Conservation (phyloP, 352 stramenopile species). For the Pythium rhizo-oryzae region DNA sequence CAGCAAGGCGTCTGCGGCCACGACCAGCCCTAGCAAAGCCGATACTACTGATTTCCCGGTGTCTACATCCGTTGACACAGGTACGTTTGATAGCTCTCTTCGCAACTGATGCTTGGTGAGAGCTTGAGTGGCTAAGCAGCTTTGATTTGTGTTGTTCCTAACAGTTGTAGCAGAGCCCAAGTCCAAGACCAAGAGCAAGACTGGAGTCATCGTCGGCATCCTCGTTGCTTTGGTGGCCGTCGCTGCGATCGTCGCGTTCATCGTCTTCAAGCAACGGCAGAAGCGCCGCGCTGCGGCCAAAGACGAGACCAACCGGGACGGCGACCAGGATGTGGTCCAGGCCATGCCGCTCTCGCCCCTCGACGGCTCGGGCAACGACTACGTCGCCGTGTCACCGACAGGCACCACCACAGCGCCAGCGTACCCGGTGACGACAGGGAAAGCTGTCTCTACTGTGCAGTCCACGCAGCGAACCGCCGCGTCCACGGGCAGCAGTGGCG, state of each 20-base stretch:
- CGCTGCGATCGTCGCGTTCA: background rate
- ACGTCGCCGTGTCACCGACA: background rate
- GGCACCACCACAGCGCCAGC: background rate
- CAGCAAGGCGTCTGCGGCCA: background rate
- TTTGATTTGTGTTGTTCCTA: background rate
- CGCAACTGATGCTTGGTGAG: background rate
- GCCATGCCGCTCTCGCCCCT: conserved; percentile 5
- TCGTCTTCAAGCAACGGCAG: background rate
- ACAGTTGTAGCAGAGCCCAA: background rate
- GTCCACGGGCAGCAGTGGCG: background rate
- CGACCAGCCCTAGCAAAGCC: background rate
- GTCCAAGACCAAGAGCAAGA: conserved; percentile 3
- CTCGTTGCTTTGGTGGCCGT: background rate
- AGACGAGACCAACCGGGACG: background rate
- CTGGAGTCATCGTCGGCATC: conserved; percentile 13
- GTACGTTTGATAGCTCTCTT: background rate
- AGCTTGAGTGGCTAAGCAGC: too few relatives aligned
- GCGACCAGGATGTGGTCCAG: background rate
- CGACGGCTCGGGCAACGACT: background rate
- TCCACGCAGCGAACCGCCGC: conserved; percentile 1
- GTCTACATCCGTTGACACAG: background rate
- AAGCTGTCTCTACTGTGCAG: background rate
- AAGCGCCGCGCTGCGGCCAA: background rate
- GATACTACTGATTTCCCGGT: background rate
- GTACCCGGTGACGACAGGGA: background rate